These are phyloP conservation scores for Scorias spongiosa DNA, from an alignment of 2,329 filamentous ascomycete genomes.

Conservation along the genomic window DNA sequence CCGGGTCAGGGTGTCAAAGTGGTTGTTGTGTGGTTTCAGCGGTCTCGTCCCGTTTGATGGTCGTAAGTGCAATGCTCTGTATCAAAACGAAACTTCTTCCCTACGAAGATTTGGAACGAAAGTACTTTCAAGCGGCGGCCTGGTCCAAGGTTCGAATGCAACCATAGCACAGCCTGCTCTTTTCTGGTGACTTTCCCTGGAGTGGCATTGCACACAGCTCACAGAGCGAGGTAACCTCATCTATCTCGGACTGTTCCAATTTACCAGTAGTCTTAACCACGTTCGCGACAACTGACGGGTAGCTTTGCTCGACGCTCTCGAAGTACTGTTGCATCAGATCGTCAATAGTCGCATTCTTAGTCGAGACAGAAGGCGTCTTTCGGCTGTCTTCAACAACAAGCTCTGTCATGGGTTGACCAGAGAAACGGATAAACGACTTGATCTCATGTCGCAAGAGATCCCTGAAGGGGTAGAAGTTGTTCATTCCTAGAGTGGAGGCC, in stretches of 20 bases:
- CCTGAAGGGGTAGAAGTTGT: slow-evolving; percentile 64
- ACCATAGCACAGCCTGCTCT: slow-evolving; percentile 50
- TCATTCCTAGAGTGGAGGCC: slow-evolving; percentile 39
- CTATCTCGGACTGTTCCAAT: slow-evolving; percentile 35
- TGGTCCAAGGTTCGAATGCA: slow-evolving; percentile 31
- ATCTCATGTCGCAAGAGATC: slow-evolving; percentile 78
- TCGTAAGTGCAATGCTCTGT: no score
- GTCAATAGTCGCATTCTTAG: slow-evolving; percentile 75
- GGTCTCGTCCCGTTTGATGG: no score
- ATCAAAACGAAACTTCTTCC: no score
- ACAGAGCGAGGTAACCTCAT: slow-evolving; percentile 32
- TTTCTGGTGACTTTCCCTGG: slow-evolving; percentile 13
- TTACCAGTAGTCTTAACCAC: slow-evolving; percentile 87
- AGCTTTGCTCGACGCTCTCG: slow-evolving; percentile 66
- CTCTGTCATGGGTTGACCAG: slow-evolving; percentile 24
- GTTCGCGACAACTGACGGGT: slow-evolving; percentile 85
- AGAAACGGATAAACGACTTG: slow-evolving; percentile 40
- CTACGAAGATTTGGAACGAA: no score
- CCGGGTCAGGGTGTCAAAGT: no score
- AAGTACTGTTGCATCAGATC: slow-evolving; percentile 85
- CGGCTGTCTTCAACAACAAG: slow-evolving; percentile 19
- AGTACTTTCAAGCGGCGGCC: background rate
- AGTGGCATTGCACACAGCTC: slow-evolving; percentile 55
- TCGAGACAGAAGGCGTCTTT: slow-evolving; percentile 35
- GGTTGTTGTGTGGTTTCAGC: no score